Base-by-base conservation (phyloP, 2,329 filamentous ascomycete species). In the Hypoxylon sp. region DNA sequence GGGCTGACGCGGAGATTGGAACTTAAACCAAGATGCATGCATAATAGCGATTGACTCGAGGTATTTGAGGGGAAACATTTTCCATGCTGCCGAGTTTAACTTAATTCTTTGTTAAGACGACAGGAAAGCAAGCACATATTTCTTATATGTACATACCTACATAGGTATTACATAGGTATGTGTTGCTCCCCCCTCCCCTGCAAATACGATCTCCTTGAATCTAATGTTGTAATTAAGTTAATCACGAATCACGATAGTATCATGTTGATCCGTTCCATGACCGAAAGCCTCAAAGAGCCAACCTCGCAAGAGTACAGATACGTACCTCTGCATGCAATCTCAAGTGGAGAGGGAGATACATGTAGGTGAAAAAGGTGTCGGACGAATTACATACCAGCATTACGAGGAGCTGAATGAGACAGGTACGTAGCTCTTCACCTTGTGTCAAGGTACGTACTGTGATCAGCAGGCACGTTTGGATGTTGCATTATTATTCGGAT, bases 381-480 rank as follows among this genome's bases (percentile, higher is more conserved):
- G 42, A 41, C 55, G 51, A 57, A 57, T 57, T 40, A 45, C 40
- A 44, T 45, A 15, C 30, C 12, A 30, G 32, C 31, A 19, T 44
- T 17, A 15, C 16, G 7, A 34, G 21, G 13, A 23, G n/a, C 27
- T 42, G 7, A 32, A 34, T 31, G 31, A 36, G 32, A 49, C 41
- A 44, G 32, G 51, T 55, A 55, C 47, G 36, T 31, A 44, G 30
- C 17, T 16, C 37, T 20, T 47, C 42, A 51, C 42, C 42, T 53
- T 51, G 29, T 26, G 25, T 38, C 16, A 11, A 23, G 47, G 45
- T 54, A 51, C 46, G 50, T 52, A 55, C 35, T 44, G 31, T 58
- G 57, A 60, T 60, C 57, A 60, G 29, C 57, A 58, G 57, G 57
- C 51, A 60, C 57, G 44, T 53, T 49, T 57, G 11, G 34, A 54